These are phyloP conservation scores for Sechiopsis laciniata DNA, from an alignment of 306 rosid genomes.

Conservation along the genomic window DNA sequence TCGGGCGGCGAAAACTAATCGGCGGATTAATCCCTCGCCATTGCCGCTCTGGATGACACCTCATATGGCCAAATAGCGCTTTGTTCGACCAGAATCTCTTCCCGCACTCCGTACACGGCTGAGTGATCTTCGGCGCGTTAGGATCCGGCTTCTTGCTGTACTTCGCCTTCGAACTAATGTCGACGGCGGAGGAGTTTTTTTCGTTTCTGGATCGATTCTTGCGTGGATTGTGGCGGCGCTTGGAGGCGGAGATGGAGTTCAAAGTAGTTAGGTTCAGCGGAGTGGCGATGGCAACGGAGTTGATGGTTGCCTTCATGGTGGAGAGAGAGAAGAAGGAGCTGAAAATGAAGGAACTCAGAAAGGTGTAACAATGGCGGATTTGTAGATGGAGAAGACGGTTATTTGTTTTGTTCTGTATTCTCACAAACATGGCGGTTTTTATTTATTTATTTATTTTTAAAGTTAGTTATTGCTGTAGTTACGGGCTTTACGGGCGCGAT, in stretches of 20 bases:
- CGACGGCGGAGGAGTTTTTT: not conserved
- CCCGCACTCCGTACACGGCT: conserved; percentile 72
- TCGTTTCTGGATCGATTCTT: conserved; percentile 36
- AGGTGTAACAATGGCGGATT: not conserved
- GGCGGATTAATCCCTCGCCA: conserved; percentile 91
- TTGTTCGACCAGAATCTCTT: conserved; percentile 74
- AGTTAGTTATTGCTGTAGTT: not conserved
- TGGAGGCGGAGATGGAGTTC: not conserved
- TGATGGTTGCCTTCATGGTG: too few species aligned
- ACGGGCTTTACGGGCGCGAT: not conserved
- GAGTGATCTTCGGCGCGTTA: conserved; percentile 33
- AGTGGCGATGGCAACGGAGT: not conserved
- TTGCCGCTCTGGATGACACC: conserved; percentile 85
- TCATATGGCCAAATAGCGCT: conserved; percentile 90
- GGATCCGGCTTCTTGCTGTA: conserved; percentile 33
- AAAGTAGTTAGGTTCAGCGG: not conserved
- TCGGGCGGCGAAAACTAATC: conserved; percentile 12
- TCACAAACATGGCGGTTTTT: not conserved
- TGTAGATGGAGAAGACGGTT: too few species aligned
- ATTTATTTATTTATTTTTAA: not conserved
- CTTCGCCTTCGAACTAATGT: conserved; percentile 22
- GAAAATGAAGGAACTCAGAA: too few species aligned
- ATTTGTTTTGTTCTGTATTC: not conserved
- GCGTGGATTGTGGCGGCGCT: conserved; percentile 25
- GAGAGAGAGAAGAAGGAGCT: too few species aligned